A percentile compares a stretch with the other conserved stretches of the same genome.
Conservation (phyloP, 179 eudicot genomes). For the Beta lomatogona region DNA sequence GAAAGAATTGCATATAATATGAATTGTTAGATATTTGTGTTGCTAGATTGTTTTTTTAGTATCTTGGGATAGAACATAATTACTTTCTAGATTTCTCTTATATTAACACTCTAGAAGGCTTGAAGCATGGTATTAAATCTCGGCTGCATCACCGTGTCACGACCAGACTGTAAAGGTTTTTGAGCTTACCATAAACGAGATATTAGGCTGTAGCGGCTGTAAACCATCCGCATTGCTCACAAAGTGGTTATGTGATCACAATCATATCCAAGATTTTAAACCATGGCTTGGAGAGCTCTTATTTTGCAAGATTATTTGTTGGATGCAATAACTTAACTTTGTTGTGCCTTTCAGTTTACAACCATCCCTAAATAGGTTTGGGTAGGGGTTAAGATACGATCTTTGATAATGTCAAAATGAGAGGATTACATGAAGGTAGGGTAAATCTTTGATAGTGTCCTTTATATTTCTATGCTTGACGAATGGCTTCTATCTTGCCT, state of each 20-base stretch:
- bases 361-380: neutral
- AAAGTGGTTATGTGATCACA: too few species aligned
- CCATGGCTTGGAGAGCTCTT: neutral
- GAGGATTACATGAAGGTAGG: conserved; percentile 1
- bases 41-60: neutral
- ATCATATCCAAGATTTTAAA: too few species aligned
- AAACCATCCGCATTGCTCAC: too few species aligned
- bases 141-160: too few species aligned
- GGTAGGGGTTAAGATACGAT: neutral
- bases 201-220: too few species aligned
- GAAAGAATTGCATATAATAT: neutral
- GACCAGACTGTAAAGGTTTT: too few species aligned
- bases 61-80: neutral
- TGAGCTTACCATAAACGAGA: too few species aligned
- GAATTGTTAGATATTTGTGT: neutral
- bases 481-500: neutral
- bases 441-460: neutral
- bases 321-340: neutral
- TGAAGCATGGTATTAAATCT: neutral
- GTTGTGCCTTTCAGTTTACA: neutral
- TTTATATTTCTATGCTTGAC: neutral
- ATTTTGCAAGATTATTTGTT: neutral
- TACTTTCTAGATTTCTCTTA: neutral
- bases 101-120: neutral
- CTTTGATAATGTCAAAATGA: neutral